Evolutionary conservation across 768 basidiomycete species (phyloP), one percentile per base, ranked within the genome.

Genomic region (Lactifluus rugatus): DNA sequence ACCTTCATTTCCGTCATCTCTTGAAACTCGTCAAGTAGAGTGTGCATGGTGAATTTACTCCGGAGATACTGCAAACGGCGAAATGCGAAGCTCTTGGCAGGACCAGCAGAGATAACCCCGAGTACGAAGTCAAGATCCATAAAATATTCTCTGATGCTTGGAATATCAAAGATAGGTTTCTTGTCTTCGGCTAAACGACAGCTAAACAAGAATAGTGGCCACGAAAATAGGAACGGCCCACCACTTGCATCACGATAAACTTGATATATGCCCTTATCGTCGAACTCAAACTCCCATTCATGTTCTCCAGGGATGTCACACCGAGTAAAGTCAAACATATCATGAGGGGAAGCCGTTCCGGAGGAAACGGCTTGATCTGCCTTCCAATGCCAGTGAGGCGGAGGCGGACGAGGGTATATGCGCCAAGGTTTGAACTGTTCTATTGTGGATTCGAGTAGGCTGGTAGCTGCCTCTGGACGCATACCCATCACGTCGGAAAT

Each of bases 1-100:
- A 89, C 93, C 78, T 99, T 99, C 91, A 98, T 97, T 66, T 94
- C 93, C 0, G 92, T 85, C 63, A 96, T 69, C 66, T 99, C 96
- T 64, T 94, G 87, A 66, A 85, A 88, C 69, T 98, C 96, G 58
- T 98, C 94, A 64, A 98, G 73, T 14, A 99, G 76, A 34, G 77
- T 80, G 68, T 95, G 93, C 84, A 98, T 90, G 49, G 86, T 87
- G 72, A 93, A 98, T 71, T 98, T 97, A 73, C 89, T 87, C 14
- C 84, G 77, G 13, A 99, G 79, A 69, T 95, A 99, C 71, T 89
- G 91, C 60, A 99, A 77, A 53, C 96, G 73, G 2, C 93, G 81
- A 69, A 85, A 98, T 0, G 96, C 95, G 68, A 96, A 94, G 64
- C 88, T 91, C 74, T 99, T 99, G 5, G 93, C 85, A 0, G 96